Base-by-base conservation (phyloP, 805 yeast genomes). In the Metschnikowia aberdeeniae region DNA sequence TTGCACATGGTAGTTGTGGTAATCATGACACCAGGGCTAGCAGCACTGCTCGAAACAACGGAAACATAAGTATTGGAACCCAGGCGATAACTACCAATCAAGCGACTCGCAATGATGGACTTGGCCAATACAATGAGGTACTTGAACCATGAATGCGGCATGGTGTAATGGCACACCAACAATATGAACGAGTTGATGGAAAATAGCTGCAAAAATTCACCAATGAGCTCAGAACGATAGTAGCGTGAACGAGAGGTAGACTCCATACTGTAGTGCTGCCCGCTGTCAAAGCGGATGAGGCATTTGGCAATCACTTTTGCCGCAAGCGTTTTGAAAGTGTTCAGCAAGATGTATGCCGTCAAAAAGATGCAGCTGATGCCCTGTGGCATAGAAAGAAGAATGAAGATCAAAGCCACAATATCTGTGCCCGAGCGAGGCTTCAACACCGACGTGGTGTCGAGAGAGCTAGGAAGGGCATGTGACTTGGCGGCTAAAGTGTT, bases 391-490 rank as follows among this genome's bases (percentile, higher is more conserved):
- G 56, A 48, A 35, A 60, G 54, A 10, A 66, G 43, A n/a, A 66
- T 46, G 48, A 66, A 60, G 6, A 63, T 57, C 33, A 67, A 50
- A 26, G 72, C 62, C 33, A 67, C 51, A 12, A 67, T 58, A 44
- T 68, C 73, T 40, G 66, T 51, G 29, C 47, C 46, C 12, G 54
- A 47, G 20, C 31, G 45, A 12, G 57, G 54, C 39, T 40, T 35
- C 36, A 53, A 40, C 13, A 26, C 30, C 33, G 29, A 28, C 12
- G 19, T 35, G 22, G 20, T 12, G 29, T 17, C 34, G n/a, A 29
- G 32, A 13, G 34, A 22, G 13, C 19, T 9, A 19, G 27, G 34
- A 19, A 28, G 12, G 26, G 32, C 32, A 31, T 30, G 43, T 19
- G 44, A 17, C 17, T 34, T 45, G 34, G 40, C 30, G n/a, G 39